Base-by-base conservation (phyloP, 169 alveolate species). In the Plasmodium inui region DNA sequence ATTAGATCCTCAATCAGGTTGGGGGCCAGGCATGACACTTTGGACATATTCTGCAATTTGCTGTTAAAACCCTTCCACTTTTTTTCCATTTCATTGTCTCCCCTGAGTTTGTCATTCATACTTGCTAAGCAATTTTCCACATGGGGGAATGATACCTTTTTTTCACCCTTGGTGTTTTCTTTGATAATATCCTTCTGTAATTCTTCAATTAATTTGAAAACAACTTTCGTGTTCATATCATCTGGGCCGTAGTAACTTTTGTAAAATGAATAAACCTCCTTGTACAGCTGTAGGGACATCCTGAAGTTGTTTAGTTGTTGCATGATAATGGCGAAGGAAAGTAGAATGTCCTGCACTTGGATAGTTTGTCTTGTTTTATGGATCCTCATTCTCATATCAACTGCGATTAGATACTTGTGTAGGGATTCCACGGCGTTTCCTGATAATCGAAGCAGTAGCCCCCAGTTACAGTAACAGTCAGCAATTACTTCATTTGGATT, bases 351-450 rank as follows among this genome's bases (percentile, higher is more conserved):
- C 85, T 97, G 98, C 44, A 97, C 97, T 83, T 94, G 81, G 3
- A 96, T 95, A 61, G 95, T 97, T 22, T 95, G 95, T 37, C 98
- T 92, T 44, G 96, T 96, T 93, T 94, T 91, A 74, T 92, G 96
- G 3, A 97, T 96, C 81, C 98, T 92, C 98, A 97, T 97, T 83
- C 96, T 92, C 98, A 97, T 96, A 91, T 97, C 98, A 46, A 97
- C 93, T 37, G 98, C 98, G 30, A 95, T 93, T 93, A 97, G 86
- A 78, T 96, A 90, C 70, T 97, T 89, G 80, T 97, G 98, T 50
- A 95, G 86, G 37, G 97, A 96, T 61, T 96, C 97, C 34, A 96
- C 28, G 22, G 97, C 92, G 94, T 96, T 97, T 14, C 97, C 97
- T n/a, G 95, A 80, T 80, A 97, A 53, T 72, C 98, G 84, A 37